Base-by-base conservation (phyloP, 441 rosid species). In the Populus tomentosa region DNA sequence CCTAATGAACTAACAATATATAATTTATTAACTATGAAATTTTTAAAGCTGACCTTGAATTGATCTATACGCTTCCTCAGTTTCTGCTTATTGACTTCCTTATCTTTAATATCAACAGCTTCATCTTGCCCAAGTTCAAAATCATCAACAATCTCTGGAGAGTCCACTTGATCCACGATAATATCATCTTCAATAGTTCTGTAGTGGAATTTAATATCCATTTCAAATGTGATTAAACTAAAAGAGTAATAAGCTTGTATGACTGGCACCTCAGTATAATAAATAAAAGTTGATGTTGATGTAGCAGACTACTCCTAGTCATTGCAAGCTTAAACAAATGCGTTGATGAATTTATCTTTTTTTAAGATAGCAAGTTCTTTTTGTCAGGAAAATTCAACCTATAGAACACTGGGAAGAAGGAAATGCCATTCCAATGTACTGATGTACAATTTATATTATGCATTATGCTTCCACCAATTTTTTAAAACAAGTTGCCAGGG, bases 181-280 rank as follows among this genome's bases (percentile, higher is more conserved):
- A 94, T 87, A 72, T 96, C 97, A 86, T 91, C 97, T 87, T 95
- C 99, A 33, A 89, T 88, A 61, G 98, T 96, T 64, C 98, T 94
- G 84, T 7, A 68, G 36, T 69, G 50, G 36, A 40, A 59, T 67
- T 63, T 7, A 80, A 70, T 61, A 50, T 7, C 35, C 67, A 46
- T 66, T 63, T 36, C 50, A 79, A 73, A 10, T 24, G 1, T n/a
- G 38, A 18, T 66, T 13, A 40, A 40, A 13, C 26, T 9, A 59
- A 69, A 76, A 67, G 66, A 21, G 5, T 69, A 68, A 14, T 32
- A 50, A 53, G 7, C 26, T 21, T 10, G 23, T 61, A 8, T 61
- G 13, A 9, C 3, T 9, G 64, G 21, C 26, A 21, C 10, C 24
- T 8, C 26, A 21, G 21, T n/a, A n/a, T 61, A 61, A 61, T 61